Base-by-base conservation (phyloP, 805 yeast genomes). In the Metschnikowia anglica region DNA sequence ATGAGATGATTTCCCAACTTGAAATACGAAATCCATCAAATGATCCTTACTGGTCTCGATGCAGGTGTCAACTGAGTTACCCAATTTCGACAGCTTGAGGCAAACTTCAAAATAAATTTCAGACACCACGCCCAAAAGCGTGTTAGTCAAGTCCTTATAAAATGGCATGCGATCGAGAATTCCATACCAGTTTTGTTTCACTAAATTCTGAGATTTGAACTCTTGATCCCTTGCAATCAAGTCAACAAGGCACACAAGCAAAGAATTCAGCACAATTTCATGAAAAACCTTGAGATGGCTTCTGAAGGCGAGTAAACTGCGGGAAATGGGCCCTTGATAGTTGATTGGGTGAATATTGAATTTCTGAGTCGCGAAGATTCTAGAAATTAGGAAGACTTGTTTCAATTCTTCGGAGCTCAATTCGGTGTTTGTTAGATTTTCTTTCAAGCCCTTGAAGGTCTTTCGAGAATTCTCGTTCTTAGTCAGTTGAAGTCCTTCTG, bases 321-420 rank as follows among this genome's bases (percentile, higher is more conserved):
- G 77, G 13, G 88, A 85, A 25, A 88, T 70, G 11, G 88, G 89
- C 2, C 90, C 90, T 34, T 76, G 74, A 40, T 61, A 63, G 75
- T 77, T 29, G 69, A 69, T 20, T 79, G 79, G 55, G 34, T 68
- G 52, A 23, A 68, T 62, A 29, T 66, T 58, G 33, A 69, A 56
- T 47, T 56, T 65, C 39, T 59, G 65, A 29, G 69, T 49, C 2
- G 74, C 61, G 33, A 70, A 62, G 5, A 71, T 50, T 42, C 72
- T 54, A 2, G 73, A 62, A n/a, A 70, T 55, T 26, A 70, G 51
- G 3, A 65, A 54, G 2, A 70, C 52, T 24, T 52, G 51, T 32
- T 51, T 56, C 16, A 39, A 17, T 23, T 82, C 81, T 4, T 73
- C 68, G 3, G 73, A 55, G 15, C 72, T 63, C 28, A 79, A 63